Evolutionary conservation across 805 yeast species (phyloP), one percentile per base, ranked within the genome.

Genomic region (Yarrowia yakushimensis): DNA sequence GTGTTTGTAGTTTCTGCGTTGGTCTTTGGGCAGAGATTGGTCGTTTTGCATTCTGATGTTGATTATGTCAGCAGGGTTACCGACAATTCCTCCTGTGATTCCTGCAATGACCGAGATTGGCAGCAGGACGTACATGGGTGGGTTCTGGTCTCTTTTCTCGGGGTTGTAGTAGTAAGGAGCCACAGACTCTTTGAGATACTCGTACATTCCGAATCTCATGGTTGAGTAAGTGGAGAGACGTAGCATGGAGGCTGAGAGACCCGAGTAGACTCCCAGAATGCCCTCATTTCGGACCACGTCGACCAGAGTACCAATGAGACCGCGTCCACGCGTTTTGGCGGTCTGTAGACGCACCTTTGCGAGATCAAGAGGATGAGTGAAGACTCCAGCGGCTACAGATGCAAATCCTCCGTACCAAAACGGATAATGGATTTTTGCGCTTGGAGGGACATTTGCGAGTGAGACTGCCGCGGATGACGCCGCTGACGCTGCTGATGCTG

Each of bases 41-140:
- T 90, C 97, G 72, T 90, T 90, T 73, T 90, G 97, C 97, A 90
- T 90, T 74, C 96, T 82, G 66, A 90, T 88, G 68, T 90, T 90
- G 37, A 88, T 90, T 13, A 90, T 87, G 71, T 90, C 97, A 1
- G 94, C 84, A 3, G 96, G 96, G 70, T 90, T 90, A 22, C 97
- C 97, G 2, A 88, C 87, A 22, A 89, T 74, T 10, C 96, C 96
- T 65, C 97, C 97, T 63, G 84, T 73, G 27, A 86, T 88, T 60
- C 97, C 96, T 12, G 92, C 83, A n/a, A 87, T 66, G 94, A 90
- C 88, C 4, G 96, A 88, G 74, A 85, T 80, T 10, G 93, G 90
- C 62, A 90, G 76, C 61, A 90, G 77, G 17, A 82, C 79, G 7
- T 79, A 70, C 62, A 89, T 84, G 6, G 85, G 80, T 5, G 87